Percentiles rank a stretch among this genome's conserved stretches.
Conservation (phyloP, 2,329 filamentous ascomycete species). For the Diaporthe citrichinensis region DNA sequence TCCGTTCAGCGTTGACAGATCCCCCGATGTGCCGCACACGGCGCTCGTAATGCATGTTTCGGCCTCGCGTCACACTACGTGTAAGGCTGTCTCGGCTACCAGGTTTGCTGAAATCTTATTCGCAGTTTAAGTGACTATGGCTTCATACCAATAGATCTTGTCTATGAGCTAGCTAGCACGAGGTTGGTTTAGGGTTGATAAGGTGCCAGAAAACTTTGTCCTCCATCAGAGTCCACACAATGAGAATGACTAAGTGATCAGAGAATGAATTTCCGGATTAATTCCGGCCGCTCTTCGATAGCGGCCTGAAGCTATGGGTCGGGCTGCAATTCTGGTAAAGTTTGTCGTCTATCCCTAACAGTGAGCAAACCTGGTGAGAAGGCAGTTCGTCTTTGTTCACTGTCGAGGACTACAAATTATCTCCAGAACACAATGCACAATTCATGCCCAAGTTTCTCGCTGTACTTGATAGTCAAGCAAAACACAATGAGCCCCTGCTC, state of each 20-base stretch:
- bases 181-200: background rate
- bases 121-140: background rate
- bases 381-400: background rate
- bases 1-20: background rate
- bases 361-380: background rate
- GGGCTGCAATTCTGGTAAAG: background rate
- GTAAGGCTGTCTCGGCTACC: constrained; percentile 9
- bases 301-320: too few relatives aligned
- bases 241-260: background rate
- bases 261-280: background rate
- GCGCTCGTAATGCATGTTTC: background rate
- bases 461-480: background rate
- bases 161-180: background rate
- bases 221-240: background rate
- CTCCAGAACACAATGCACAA: background rate
- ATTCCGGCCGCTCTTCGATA: background rate
- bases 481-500: background rate
- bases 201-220: background rate
- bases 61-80: background rate
- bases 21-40: background rate
- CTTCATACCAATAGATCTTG: too few relatives aligned
- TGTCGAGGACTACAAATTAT: background rate
- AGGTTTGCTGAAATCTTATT: background rate
- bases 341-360: background rate
- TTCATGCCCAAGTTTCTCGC: too few relatives aligned